Base-by-base conservation (phyloP, 176 grass and related monocot species). In the Oryza glumipatula region DNA sequence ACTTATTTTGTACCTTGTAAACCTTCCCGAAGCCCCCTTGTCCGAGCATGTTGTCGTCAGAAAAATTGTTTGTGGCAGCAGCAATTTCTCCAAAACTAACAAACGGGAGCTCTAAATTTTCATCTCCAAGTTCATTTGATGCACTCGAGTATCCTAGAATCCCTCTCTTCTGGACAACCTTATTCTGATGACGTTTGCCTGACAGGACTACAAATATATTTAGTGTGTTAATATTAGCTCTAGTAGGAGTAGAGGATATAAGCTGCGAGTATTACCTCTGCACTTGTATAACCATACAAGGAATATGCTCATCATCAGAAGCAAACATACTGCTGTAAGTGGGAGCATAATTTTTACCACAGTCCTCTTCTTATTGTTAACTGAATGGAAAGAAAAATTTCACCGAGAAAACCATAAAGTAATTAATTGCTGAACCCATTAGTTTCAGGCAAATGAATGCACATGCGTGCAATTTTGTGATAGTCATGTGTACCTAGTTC, bases 21-120 rank as follows among this genome's bases (percentile, higher is more conserved):
- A 93, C 91, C 30, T 82, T 85, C 5, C 81, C 91, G 7, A 93
- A 93, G 26, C 91, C 88, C 32, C 85, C 91, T 79, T 86, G 67
- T 48, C 88, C 85, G 0, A 93, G 81, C 77, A 84, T 81, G 44
- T 91, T 85, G 9, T 23, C 23, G 1, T 76, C 79, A 1, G 82
- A 88, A 32, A 94, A 94, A 65, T 94, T 67, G 4, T 83, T 70
- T 51, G 92, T 94, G 9, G 92, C 82, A 3, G 30, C 73, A 38
- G 69, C 21, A 79, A 94, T 67, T 12, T 75, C 84, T 51, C 46
- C 80, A 26, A 94, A 89, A 41, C 48, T 86, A 5, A 91, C 61
- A 30, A 91, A 77, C 61, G 89, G 81, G 68, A 88, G 68, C 4
- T 91, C 85, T 7, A 86, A 2, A 26, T 80, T 76, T 51, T 75